Percentiles rank a stretch among this genome's conserved stretches.
Evolutionary conservation across 139 green algal genomes (phyloP).

Genomic region (Chlamydomonas sphaeroides): DNA sequence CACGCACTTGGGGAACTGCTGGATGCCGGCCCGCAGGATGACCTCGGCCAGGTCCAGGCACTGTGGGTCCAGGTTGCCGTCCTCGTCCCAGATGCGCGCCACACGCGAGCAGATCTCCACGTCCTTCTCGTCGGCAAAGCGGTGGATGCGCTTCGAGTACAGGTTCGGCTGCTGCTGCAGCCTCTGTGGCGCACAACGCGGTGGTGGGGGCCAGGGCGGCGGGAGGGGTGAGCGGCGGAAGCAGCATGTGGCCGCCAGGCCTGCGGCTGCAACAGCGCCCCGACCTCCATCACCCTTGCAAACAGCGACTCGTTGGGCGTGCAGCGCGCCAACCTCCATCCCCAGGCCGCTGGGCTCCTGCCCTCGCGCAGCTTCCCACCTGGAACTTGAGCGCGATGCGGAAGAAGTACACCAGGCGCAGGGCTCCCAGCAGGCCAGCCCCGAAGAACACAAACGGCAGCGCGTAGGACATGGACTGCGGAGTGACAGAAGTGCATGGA

Average conservation of each 20-base stretch:
- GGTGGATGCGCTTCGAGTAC: constrained; percentile 40
- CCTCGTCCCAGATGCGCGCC: constrained; percentile 57
- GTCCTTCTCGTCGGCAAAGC: constrained; percentile 51
- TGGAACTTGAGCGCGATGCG: constrained; percentile 46
- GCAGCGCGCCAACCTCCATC: no score
- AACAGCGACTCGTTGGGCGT: no score
- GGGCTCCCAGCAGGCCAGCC: constrained; percentile 25
- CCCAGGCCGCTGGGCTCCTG: no score
- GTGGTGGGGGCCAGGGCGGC: no score
- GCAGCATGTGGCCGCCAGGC: no score
- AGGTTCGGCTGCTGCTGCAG: constrained; percentile 33
- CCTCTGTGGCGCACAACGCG: not conserved
- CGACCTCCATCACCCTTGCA: no score
- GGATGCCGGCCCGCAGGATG: constrained; percentile 41
- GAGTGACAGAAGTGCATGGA: not conserved
- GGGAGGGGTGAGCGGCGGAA: no score
- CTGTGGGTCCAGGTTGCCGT: constrained; percentile 39
- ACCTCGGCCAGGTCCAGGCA: constrained; percentile 53
- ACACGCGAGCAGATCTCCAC: constrained; percentile 55
- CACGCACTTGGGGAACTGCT: constrained; percentile 49
- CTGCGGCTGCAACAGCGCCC: no score
- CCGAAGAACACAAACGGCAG: constrained; percentile 38
- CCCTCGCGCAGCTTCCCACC: not conserved
- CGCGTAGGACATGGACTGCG: constrained; percentile 44
- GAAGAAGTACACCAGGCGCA: constrained; percentile 49